Evolutionary conservation across 2,329 filamentous ascomycete species (phyloP), one percentile per base, ranked within the genome.

Genomic region (Coniochaeta sp.): DNA sequence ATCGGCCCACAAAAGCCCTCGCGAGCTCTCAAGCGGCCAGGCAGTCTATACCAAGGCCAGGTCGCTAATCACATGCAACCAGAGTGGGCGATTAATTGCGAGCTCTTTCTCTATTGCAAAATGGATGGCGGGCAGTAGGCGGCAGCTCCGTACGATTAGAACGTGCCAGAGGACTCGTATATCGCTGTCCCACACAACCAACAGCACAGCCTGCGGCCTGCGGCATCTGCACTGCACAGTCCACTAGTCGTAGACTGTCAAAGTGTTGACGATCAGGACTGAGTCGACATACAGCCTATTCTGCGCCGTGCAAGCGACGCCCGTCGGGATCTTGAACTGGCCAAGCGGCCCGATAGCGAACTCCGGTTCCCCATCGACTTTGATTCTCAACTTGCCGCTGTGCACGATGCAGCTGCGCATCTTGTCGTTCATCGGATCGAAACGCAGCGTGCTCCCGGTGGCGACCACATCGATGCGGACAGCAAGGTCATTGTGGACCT

Each of bases 221-320:
- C 4, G 38, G 16, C 38, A 42, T 10, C 38, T n/a, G 4, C 38
- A 14, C 17, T 14, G 19, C 38, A 40, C 17, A 17, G 5, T 17
- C 3, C n/a, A 10, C 47, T 52, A 52, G 47, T 52, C 47, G 22
- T 52, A 52, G 47, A 30, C 16, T 12, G 7, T 52, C 10, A 52
- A 3, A 30, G 22, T 52, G 47, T 17, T 74, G 8, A 71, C 64
- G 38, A 80, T 76, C 44, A 82, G 61, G 19, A 74, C 70, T 0
- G 77, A 74, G 60, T 81, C 77, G 3, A 73, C 47, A 60, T 82
- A 81, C 0, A 76, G 65, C 34, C 70, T 68, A 62, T 83, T 83
- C 60, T 73, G 68, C 4, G 76, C 73, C 19, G 66, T 69, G 63
- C 76, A 79, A 1, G 59, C 58, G 57, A 67, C 69, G 0, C 76